Base-by-base conservation (phyloP, 108 stramenopile species). In the Thalassiosira profunda region DNA sequence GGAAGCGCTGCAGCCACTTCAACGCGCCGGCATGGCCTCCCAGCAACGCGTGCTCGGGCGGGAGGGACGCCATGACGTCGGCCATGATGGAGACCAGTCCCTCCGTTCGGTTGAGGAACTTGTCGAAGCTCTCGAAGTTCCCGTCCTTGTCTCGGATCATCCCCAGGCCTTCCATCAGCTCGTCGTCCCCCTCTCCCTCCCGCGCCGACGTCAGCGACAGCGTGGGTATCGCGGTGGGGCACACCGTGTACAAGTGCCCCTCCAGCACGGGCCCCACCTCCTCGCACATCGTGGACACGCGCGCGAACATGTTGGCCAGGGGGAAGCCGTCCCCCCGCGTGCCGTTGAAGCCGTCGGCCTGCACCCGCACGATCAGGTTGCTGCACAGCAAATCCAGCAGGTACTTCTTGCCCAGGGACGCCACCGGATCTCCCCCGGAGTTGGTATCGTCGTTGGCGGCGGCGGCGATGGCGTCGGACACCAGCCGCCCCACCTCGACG, bases 281-380 rank as follows among this genome's bases (percentile, higher is more conserved):
- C 23, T 89, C 87, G 55, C 81, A 78, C 57, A 88, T 71, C 0
- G 67, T 58, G 2, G 89, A 87, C 1, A 91, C 80, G 48, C 68
- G 62, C 5, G 89, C 79, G 28, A 92, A 66, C 84, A 86, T 83
- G 14, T 42, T 56, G 5, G 91, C 94, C 59, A 95, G 47, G 0
- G 94, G 94, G 63, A 91, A 95, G 8, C 91, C 94, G 76, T 95
- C 94, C 7, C 91, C 91, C 7, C 89, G 82, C 17, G 84, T 74
- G 11, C 93, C 90, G 60, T 89, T 89, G 54, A 95, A 95, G 23
- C 89, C 85, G 58, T 92, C 94, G 20, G 94, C 91, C 63, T 95
- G 94, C 5, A 86, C 84, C 8, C 94, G 79, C 18, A 87, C 88
- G 44, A 95, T 91, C 23, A 82, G 67, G 42, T 81, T 87, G 41